Evolutionary conservation across 495 filamentous ascomycete genomes (phyloP).

Genomic region (Geoglossum glabrum): DNA sequence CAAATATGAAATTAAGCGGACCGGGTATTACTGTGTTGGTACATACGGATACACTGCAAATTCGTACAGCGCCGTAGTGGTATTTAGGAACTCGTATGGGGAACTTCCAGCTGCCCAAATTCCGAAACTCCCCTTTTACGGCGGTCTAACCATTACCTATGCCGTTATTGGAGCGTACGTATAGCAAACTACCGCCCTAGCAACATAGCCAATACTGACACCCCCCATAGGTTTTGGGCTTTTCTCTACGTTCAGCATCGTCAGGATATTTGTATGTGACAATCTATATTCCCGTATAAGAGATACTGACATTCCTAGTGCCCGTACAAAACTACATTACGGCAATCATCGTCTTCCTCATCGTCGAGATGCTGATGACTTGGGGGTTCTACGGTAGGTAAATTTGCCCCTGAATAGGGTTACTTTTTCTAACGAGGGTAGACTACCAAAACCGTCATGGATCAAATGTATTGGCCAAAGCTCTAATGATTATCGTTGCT

Average conservation of each 20-base stretch:
- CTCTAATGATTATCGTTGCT: constrained; percentile 71
- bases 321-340: constrained; percentile 99
- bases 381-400: constrained; percentile 75
- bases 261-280: constrained; percentile 57
- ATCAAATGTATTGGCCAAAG: constrained; percentile 56
- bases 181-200: background rate
- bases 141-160: constrained; percentile 83
- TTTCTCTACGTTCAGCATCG: constrained; percentile 93
- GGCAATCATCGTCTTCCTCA: constrained; percentile 83
- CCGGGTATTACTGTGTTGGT: constrained; percentile 90
- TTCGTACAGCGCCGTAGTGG: constrained; percentile 59
- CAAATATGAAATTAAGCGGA: constrained; percentile 66
- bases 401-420: background rate
- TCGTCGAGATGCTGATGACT: constrained; percentile 90
- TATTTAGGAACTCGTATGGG: constrained; percentile 89
- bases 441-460: constrained; percentile 87
- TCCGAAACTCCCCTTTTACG: constrained; percentile 93
- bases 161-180: constrained; percentile 56
- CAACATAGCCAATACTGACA: constrained; percentile 5
- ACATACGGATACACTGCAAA: constrained; percentile 43
- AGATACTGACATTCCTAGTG: constrained; percentile 28
- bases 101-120: constrained; percentile 92
- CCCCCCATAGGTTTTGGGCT: constrained; percentile 55
- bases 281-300: too few relatives aligned
- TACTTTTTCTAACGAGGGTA: constrained; percentile 13